Evolutionary conservation across 2,329 filamentous ascomycete species (phyloP).

Genomic region (Colletotrichum abscissum): DNA sequence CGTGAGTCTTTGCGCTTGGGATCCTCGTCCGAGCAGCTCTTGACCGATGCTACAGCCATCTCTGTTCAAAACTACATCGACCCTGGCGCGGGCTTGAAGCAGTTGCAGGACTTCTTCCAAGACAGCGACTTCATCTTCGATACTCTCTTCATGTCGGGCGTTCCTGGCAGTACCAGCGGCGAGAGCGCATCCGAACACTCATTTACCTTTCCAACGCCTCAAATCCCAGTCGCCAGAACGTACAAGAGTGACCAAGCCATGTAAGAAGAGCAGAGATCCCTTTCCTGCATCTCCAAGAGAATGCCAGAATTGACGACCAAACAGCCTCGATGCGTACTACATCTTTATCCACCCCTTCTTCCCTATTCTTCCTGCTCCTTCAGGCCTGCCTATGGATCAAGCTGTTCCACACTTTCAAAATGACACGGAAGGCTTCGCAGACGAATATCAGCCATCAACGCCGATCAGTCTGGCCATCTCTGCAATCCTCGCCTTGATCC

Average conservation of each 20-base stretch:
- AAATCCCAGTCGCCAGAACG: slow-evolving; percentile 50
- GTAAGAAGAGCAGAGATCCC: slow-evolving; percentile 42
- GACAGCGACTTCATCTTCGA: slow-evolving; percentile 62
- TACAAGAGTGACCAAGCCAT: slow-evolving; percentile 55
- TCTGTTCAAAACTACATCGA: slow-evolving; percentile 54
- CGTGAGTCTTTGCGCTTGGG: slow-evolving; percentile 39
- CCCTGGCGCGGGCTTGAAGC: slow-evolving; percentile 59
- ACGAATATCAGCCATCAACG: slow-evolving; percentile 52
- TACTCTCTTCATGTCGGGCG: slow-evolving; percentile 49
- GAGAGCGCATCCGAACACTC: slow-evolving; percentile 36
- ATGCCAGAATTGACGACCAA: not conserved
- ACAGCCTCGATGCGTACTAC: slow-evolving; percentile 60
- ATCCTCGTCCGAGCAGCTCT: not conserved
- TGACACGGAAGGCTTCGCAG: slow-evolving; percentile 47
- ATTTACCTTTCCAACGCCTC: slow-evolving; percentile 20
- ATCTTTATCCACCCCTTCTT: slow-evolving; percentile 63
- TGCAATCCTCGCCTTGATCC: slow-evolving; percentile 60
- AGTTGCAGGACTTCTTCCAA: slow-evolving; percentile 56
- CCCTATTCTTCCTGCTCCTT: slow-evolving; percentile 59
- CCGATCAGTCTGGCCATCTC: slow-evolving; percentile 59
- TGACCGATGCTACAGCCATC: slow-evolving; percentile 42
- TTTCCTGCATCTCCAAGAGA: not conserved
- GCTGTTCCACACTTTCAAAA: slow-evolving; percentile 48
- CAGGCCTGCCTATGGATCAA: slow-evolving; percentile 45
- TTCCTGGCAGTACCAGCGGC: slow-evolving; percentile 35